Evolutionary conservation across 108 stramenopile species (phyloP).

Genomic region (Schizochytrium sp.): DNA sequence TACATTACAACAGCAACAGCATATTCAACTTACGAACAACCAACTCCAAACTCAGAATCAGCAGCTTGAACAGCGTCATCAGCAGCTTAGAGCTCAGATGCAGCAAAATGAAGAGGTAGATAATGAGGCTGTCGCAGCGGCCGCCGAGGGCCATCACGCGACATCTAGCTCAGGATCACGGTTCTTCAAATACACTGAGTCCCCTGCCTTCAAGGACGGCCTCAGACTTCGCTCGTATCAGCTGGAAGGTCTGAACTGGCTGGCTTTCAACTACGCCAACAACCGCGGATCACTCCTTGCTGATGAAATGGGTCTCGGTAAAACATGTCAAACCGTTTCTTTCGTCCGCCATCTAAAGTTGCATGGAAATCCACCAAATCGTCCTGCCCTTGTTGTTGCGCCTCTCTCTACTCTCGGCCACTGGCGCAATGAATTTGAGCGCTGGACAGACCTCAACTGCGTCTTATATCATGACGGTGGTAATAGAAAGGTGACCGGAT

Average conservation of each 20-base stretch:
- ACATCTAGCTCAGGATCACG: not conserved
- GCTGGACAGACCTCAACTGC: conserved; percentile 93
- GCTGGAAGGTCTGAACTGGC: conserved; percentile 91
- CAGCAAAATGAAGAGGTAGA: not conserved
- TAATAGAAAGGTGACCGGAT: conserved; percentile 76
- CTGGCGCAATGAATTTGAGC: conserved; percentile 87
- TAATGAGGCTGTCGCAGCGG: not conserved
- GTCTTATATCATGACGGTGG: conserved; percentile 92
- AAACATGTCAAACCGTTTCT: conserved; percentile 65
- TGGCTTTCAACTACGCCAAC: conserved; percentile 85
- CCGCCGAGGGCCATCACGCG: not conserved
- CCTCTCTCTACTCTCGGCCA: conserved; percentile 89
- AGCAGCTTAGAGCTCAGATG: not conserved
- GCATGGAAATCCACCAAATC: conserved; percentile 71
- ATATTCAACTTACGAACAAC: not conserved
- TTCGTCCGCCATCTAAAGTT: conserved; percentile 74
- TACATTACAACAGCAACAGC: not conserved
- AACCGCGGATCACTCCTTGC: conserved; percentile 87
- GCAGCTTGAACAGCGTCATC: not conserved
- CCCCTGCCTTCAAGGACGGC: conserved; percentile 36
- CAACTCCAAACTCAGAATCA: not conserved
- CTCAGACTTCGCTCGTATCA: conserved; percentile 88
- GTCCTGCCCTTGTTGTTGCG: conserved; percentile 90
- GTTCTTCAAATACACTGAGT: conserved; percentile 9
- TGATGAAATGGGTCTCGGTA: conserved; percentile 95